Evolutionary conservation across 192 early-diverging fungal genomes (phyloP).

Genomic region (Tieghemiomyces parasiticus): DNA sequence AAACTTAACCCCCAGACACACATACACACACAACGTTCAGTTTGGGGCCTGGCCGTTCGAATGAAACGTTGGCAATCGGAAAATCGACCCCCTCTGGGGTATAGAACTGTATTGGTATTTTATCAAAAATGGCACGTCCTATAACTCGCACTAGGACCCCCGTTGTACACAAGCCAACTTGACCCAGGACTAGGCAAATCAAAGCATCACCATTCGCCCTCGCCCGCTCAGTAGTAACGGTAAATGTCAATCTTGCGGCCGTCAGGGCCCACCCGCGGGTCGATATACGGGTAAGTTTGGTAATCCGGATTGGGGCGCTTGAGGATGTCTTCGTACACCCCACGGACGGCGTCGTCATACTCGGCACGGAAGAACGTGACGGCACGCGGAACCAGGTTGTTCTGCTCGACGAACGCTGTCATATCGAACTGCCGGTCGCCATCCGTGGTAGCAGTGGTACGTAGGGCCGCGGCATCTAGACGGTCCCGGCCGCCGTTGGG

Average conservation of each 20-base stretch:
- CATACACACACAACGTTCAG: too few species aligned
- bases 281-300: background rate
- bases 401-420: background rate
- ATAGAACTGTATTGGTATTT: too few species aligned
- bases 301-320: background rate
- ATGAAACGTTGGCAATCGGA: too few species aligned
- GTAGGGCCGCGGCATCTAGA: constrained; percentile 19
- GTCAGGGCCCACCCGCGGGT: constrained; percentile 5
- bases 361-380: constrained; percentile 10
- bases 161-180: too few species aligned
- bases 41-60: too few species aligned
- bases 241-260: constrained; percentile 1
- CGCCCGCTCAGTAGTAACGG: background rate
- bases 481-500: constrained; percentile 31
- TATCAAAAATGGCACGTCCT: too few species aligned
- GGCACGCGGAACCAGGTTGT: background rate
- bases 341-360: constrained; percentile 3
- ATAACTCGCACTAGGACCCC: too few species aligned
- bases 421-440: background rate
- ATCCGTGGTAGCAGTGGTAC: too few species aligned
- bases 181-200: too few species aligned
- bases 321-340: constrained; percentile 5
- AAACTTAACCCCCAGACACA: too few species aligned
- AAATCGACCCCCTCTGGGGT: too few species aligned
- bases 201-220: background rate